phyloP scores from a whole-genome alignment of 371 early-diverging fungal species.

The Mortierella sp. region DNA sequence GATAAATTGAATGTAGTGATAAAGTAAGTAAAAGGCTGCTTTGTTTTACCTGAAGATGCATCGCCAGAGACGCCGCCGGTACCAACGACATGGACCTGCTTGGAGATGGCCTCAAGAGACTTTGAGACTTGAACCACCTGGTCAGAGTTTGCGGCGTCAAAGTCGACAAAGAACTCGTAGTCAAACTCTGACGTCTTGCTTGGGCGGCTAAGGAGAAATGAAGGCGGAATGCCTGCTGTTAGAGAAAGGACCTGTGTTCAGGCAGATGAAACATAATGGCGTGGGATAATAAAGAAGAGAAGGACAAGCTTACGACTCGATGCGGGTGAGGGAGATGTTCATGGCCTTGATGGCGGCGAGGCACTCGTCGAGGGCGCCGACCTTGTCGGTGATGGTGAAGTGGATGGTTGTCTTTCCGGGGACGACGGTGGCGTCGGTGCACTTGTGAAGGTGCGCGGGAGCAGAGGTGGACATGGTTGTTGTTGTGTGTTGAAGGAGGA shows the following conservation, averaged over 20 bases:
- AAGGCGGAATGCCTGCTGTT: neutral
- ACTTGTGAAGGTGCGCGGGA: slow-evolving; percentile 47
- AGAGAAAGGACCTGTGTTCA: neutral
- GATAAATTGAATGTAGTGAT: neutral
- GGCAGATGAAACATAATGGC: neutral
- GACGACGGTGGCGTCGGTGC: slow-evolving; percentile 28
- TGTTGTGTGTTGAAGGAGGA: neutral
- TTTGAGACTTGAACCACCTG: slow-evolving; percentile 71
- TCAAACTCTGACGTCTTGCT: slow-evolving; percentile 80
- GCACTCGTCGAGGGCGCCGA: slow-evolving; percentile 90
- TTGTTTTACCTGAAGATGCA: slow-evolving; percentile 13
- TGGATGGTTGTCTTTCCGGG: slow-evolving; percentile 60
- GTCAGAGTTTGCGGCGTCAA: slow-evolving; percentile 70
- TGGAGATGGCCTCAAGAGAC: slow-evolving; percentile 68
- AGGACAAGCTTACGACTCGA: slow-evolving; percentile 81
- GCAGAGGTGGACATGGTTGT: slow-evolving; percentile 13
- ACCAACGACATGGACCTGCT: slow-evolving; percentile 72
- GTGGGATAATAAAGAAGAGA: neutral
- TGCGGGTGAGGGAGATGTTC: slow-evolving; percentile 89
- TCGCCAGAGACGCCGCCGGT: slow-evolving; percentile 45
- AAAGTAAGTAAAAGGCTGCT: neutral
- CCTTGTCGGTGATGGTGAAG: slow-evolving; percentile 85
- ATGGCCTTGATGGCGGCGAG: slow-evolving; percentile 79
- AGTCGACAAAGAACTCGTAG: slow-evolving; percentile 95
- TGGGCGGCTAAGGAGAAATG: slow-evolving; percentile 68